Percentiles rank a stretch among this genome's conserved stretches.
phyloP scores from a whole-genome alignment of 257 asterid species.

The Phtheirospermum japonicum region DNA sequence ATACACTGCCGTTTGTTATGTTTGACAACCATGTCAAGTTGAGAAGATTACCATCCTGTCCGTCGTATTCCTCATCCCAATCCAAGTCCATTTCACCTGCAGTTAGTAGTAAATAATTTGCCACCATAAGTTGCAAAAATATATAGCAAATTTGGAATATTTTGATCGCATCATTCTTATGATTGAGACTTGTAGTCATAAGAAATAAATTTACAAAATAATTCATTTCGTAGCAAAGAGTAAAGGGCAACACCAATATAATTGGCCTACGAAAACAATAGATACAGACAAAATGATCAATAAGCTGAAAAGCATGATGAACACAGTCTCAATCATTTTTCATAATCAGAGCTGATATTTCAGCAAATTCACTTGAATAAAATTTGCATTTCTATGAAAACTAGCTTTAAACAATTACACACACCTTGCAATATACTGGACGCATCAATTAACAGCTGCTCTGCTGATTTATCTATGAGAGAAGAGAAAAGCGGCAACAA shows the following conservation, averaged over 20 bases:
- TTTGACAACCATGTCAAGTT: constrained; percentile 42
- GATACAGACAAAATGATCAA: background rate
- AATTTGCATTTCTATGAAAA: background rate
- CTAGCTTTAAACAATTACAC: constrained; percentile 23
- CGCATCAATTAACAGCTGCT: constrained; percentile 37
- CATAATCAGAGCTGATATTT: constrained; percentile 12
- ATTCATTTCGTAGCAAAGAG: constrained; percentile 9
- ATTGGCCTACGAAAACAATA: no score
- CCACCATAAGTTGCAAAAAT: constrained; percentile 17
- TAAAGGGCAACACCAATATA: background rate
- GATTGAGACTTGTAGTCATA: background rate
- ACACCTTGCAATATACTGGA: constrained; percentile 48
- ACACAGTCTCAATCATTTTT: constrained; percentile 12
- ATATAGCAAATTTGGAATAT: background rate
- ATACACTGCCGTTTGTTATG: constrained; percentile 29
- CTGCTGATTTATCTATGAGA: constrained; percentile 42
- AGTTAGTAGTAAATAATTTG: constrained; percentile 27
- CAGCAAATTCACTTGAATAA: constrained; percentile 4
- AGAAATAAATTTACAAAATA: constrained; percentile 13
- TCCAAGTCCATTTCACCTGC: constrained; percentile 51
- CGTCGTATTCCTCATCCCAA: constrained; percentile 35
- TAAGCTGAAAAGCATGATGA: constrained; percentile 3
- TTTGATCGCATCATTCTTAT: constrained; percentile 2
- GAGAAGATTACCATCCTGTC: constrained; percentile 25
- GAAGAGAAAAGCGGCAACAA: constrained; percentile 10